These are phyloP conservation scores for Gaeumannomyces sp. DNA, from an alignment of 2,329 filamentous ascomycete genomes.

Conservation along the genomic window DNA sequence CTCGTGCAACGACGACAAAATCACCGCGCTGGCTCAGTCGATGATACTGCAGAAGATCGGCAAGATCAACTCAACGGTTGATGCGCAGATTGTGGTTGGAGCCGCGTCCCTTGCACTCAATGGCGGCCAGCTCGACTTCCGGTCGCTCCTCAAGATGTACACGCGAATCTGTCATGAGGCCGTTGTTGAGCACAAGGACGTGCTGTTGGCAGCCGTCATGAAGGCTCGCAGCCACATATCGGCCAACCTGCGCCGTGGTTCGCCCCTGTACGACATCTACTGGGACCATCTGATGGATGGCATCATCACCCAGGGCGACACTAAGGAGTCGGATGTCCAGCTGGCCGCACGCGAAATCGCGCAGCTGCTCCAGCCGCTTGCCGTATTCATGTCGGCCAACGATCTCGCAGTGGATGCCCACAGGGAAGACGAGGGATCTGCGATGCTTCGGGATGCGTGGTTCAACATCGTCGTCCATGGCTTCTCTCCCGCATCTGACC, in stretches of 20 bases:
- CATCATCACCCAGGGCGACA: constrained; percentile 85
- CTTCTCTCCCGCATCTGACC: constrained; percentile 68
- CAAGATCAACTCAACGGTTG: constrained; percentile 72
- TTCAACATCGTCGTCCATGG: constrained; percentile 97
- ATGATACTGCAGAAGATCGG: constrained; percentile 96
- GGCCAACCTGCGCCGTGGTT: constrained; percentile 57
- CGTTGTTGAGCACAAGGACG: constrained; percentile 59
- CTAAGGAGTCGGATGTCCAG: constrained; percentile 71
- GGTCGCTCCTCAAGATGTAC: constrained; percentile 78
- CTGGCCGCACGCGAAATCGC: constrained; percentile 81
- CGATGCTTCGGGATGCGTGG: constrained; percentile 84
- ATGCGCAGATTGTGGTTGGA: constrained; percentile 79
- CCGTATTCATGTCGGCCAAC: constrained; percentile 68
- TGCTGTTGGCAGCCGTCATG: constrained; percentile 68
- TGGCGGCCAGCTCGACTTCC: constrained; percentile 76
- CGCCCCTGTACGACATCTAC: constrained; percentile 76
- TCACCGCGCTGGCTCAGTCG: constrained; percentile 84
- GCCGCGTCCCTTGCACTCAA: constrained; percentile 71
- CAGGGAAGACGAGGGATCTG: constrained; percentile 62
- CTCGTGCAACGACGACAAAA: constrained; percentile 79
- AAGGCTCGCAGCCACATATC: constrained; percentile 78
- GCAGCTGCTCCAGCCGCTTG: constrained; percentile 81
- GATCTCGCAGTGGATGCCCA: constrained; percentile 44
- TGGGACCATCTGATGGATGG: constrained; percentile 76
- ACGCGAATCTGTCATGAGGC: constrained; percentile 68